A percentile compares a stretch with the other conserved stretches of the same genome.
Conservation (phyloP, 129 eudicot genomes). For the Centella asiatica region DNA sequence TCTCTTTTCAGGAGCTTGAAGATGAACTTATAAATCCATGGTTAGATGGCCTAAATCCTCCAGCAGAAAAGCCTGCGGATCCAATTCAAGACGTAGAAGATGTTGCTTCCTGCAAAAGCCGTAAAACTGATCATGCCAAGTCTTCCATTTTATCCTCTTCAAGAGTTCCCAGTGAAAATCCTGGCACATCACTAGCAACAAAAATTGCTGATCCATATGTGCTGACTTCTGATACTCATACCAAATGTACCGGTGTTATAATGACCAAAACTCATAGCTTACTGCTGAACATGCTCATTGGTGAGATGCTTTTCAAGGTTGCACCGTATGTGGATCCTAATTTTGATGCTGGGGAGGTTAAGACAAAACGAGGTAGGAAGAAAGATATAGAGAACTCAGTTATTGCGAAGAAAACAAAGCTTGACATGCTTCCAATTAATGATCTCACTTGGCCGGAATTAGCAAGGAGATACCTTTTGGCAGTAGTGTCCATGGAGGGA, state of each 20-base stretch:
- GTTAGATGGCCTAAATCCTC: constrained; percentile 41
- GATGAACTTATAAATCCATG: constrained; percentile 69
- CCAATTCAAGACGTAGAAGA: constrained; percentile 8
- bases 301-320: constrained; percentile 58
- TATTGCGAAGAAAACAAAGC: constrained; percentile 40
- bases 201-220: constrained; percentile 28
- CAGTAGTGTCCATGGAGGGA: constrained; percentile 59
- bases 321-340: constrained; percentile 50
- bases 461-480: constrained; percentile 65
- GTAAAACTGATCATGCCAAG: neutral
- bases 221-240: constrained; percentile 23
- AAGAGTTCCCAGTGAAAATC: neutral
- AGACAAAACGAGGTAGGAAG: constrained; percentile 67
- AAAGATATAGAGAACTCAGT: constrained; percentile 55
- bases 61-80: constrained; percentile 13
- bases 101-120: neutral
- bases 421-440: constrained; percentile 66
- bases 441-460: constrained; percentile 93
- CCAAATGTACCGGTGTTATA: constrained; percentile 45
- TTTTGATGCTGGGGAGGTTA: constrained; percentile 53
- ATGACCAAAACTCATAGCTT: constrained; percentile 52
- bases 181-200: neutral
- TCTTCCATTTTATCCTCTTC: neutral
- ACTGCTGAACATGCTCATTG: constrained; percentile 48
- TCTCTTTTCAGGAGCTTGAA: constrained; percentile 58